Base-by-base conservation (phyloP, 2,329 filamentous ascomycete genomes). In the Didymella keratinophila region DNA sequence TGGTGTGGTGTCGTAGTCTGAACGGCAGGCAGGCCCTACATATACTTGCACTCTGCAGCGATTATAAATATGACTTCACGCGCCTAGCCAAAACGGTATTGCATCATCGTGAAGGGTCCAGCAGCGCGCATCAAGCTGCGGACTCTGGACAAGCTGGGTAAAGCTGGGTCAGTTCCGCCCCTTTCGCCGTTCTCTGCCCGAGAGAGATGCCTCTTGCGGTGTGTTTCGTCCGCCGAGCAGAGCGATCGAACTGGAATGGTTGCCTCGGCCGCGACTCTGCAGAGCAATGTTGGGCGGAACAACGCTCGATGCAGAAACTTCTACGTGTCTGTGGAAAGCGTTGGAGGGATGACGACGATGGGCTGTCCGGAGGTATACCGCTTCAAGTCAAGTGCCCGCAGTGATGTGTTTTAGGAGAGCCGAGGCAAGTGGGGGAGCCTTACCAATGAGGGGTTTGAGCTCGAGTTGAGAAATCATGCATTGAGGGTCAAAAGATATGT, bases 351-450 rank as follows among this genome's bases (percentile, higher is more conserved):
- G 61, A 66, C 66, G 60, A 64, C 56, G 32, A 37, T 54, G 25
- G 56, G 53, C 18, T 47, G 50, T 50, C 56, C 66, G 66, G 66
- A 59, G 56, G 51, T 56, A 30, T 30, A n/a, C 57, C 49, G 43
- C 16, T 52, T 67, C 32, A 10, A 59, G 66, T 14, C 58, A 68
- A 58, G 61, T 42, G 60, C 32, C 63, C 63, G 62, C 60, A 61
- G 36, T 52, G 44, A 56, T 63, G 49, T 23, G 49, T 48, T 43
- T 36, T 41, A 18, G 16, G 18, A 49, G 56, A 62, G 57, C 68
- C 68, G 66, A 69, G 68, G 68, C 61, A 70, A 67, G 66, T 67
- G 66, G 68, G 68, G 63, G 46, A 20, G 36, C 12, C 32, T 58
- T 54, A 41, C 20, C 53, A 54, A 54, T 39, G 56, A 58, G 56